These are phyloP conservation scores for Gossypium anomalum DNA, from an alignment of 345 rosid species.

Conservation along the genomic window DNA sequence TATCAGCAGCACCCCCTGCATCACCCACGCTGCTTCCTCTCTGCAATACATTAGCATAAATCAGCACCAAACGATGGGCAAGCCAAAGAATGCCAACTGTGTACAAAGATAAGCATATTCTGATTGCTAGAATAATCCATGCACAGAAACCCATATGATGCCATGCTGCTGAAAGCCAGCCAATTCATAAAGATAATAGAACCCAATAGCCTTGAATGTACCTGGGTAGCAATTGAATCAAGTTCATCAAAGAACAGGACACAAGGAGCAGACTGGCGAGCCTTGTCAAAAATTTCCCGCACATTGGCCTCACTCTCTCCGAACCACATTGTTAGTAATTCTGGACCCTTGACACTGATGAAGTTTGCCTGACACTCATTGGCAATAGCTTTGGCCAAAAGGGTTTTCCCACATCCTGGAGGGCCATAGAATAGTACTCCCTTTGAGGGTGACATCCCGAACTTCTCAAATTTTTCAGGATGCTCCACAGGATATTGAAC, in stretches of 20 bases:
- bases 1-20: constrained; percentile 97
- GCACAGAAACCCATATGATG: not conserved
- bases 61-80: not conserved
- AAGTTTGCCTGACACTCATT: constrained; percentile 98
- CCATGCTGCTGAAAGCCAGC: not conserved
- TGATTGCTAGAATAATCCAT: not conserved
- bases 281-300: constrained; percentile 92
- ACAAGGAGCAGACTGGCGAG: constrained; percentile 92
- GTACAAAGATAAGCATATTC: not conserved
- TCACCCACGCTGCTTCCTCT: constrained; percentile 92
- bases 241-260: constrained; percentile 93
- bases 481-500: constrained; percentile 99
- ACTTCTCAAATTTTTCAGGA: constrained; percentile 93
- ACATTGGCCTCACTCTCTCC: constrained; percentile 98
- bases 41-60: constrained; percentile 26
- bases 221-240: constrained; percentile 96
- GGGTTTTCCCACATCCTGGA: constrained; percentile 96
- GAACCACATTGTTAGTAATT: constrained; percentile 96
- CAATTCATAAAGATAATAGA: not conserved
- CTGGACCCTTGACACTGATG: constrained; percentile 94
- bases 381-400: constrained; percentile 93
- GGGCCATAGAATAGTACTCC: constrained; percentile 97
- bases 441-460: constrained; percentile 96
- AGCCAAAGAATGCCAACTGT: not conserved
- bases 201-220: constrained; percentile 16